Base-by-base conservation (phyloP, 2,329 filamentous ascomycete species). In the Ilyonectria mors-panacis region DNA sequence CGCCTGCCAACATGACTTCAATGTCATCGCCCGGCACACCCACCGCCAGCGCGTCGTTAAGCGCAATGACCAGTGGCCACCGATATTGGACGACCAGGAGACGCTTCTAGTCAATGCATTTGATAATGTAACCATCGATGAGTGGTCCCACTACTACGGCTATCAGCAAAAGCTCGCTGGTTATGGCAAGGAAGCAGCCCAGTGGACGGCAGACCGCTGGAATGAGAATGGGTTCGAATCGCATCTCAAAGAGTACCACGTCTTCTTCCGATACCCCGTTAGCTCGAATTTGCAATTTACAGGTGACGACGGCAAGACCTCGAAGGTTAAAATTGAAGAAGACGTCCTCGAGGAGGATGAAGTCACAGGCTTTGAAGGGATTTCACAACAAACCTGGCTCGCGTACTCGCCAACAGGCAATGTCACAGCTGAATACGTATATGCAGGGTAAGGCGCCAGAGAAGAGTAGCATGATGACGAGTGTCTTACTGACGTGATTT, bases 401-500 rank as follows among this genome's bases (percentile, higher is more conserved):
- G 94, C 93, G 12, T 97, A 96, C 77, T 94, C 92, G 1, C 93
- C 93, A 0, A 91, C 84, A 37, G 94, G 94, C 0, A 93, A 93
- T 76, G 93, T 92, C 15, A 93, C 92, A 0, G 92, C 89, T 1
- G 88, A 89, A 68, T 95, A 91, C 70, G 90, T 95, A 17, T 97
- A 91, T 76, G 91, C 89, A 62, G 95, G 95, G 78, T 93, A 50
- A 59, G 77, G 61, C 0, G 19, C 6, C 1, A 13, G 8, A 26
- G 3, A 8, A 13, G 30, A 33, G 12, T 2, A 35, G 10, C 4
- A 7, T 7, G n/a, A 4, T 1, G 10, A 0, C 12, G 2, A 12
- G 3, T 33, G 30, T 10, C 12, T 57, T 6, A 53, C 61, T 71
- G 15, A 70, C 42, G 3, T 1, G 1, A 4, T 23, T 45, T 13